Conservation (phyloP, 2,329 filamentous ascomycete genomes). For the Aspergillus sp. region DNA sequence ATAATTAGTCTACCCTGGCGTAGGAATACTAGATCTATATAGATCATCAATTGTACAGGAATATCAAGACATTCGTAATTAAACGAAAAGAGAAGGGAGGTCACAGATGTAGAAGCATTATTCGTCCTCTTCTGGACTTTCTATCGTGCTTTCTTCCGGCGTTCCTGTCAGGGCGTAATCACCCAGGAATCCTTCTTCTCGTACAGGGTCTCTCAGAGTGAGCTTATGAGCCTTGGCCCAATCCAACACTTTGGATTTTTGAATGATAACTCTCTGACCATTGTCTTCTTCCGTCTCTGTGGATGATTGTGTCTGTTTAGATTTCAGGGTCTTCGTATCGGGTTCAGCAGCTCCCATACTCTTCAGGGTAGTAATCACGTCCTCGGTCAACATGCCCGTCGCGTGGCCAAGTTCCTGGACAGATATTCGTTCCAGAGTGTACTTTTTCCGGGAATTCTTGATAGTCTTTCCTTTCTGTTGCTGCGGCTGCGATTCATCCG, state of each 20-base stretch:
- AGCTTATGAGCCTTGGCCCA: slow-evolving; percentile 62
- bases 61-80: neutral
- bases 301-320: slow-evolving; percentile 36
- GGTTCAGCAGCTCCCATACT: slow-evolving; percentile 67
- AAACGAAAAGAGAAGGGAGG: neutral
- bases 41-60: slow-evolving; percentile 1
- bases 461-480: slow-evolving; percentile 24
- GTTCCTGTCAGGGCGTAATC: slow-evolving; percentile 50
- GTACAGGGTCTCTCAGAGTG: slow-evolving; percentile 59
- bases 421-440: slow-evolving; percentile 47
- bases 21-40: neutral
- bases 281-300: slow-evolving; percentile 18
- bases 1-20: neutral
- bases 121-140: slow-evolving; percentile 12
- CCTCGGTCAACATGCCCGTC: slow-evolving; percentile 79
- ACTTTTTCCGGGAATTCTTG: slow-evolving; percentile 39
- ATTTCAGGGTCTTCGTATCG: slow-evolving; percentile 47
- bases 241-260: slow-evolving; percentile 53
- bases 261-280: slow-evolving; percentile 40
- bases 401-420: slow-evolving; percentile 65
- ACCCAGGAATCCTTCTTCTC: slow-evolving; percentile 66
- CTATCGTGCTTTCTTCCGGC: slow-evolving; percentile 22
- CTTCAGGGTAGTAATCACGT: slow-evolving; percentile 69
- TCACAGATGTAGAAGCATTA: neutral
- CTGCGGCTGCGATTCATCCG: slow-evolving; percentile 22